Evolutionary conservation across 306 rosid species (phyloP).

Genomic region (Trifolium subterraneum): DNA sequence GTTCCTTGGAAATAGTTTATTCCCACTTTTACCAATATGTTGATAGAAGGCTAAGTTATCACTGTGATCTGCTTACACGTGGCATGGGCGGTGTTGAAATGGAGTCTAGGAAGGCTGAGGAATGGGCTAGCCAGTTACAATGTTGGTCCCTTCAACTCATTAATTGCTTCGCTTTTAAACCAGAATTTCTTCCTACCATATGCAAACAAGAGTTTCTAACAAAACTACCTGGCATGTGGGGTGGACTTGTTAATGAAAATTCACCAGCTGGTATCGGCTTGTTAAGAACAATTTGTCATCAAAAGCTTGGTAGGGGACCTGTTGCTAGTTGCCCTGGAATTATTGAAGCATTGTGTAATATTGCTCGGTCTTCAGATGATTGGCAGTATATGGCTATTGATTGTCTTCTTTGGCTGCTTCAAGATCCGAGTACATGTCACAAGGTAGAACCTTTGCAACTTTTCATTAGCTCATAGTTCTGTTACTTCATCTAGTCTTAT

Average conservation of each 20-base stretch:
- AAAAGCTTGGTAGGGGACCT: conserved; percentile 93
- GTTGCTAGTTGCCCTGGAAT: conserved; percentile 84
- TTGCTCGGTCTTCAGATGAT: conserved; percentile 92
- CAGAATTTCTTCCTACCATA: conserved; percentile 88
- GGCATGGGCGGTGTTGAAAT: conserved; percentile 99
- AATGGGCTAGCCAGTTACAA: conserved; percentile 99
- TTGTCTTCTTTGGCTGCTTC: conserved; percentile 95
- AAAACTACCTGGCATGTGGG: conserved; percentile 98
- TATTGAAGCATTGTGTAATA: conserved; percentile 89
- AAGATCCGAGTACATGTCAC: conserved; percentile 85
- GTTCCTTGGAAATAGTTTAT: conserved; percentile 95
- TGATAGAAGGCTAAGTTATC: conserved; percentile 93
- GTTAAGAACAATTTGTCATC: conserved; percentile 92
- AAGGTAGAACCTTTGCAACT: conserved; percentile 59
- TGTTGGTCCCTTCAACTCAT: conserved; percentile 99
- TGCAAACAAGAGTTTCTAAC: conserved; percentile 89
- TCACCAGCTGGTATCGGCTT: conserved; percentile 98
- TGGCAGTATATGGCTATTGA: conserved; percentile 99
- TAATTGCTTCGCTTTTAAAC: conserved; percentile 94
- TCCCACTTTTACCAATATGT: conserved; percentile 92
- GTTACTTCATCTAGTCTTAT: conserved; percentile 14
- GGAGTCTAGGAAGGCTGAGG: conserved; percentile 99
- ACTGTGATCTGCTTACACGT: conserved; percentile 95
- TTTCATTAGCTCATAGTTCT: conserved; percentile 13
- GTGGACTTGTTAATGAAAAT: conserved; percentile 97